These are phyloP conservation scores for Arthonia radiata DNA, from an alignment of 495 filamentous ascomycete genomes.

Conservation along the genomic window DNA sequence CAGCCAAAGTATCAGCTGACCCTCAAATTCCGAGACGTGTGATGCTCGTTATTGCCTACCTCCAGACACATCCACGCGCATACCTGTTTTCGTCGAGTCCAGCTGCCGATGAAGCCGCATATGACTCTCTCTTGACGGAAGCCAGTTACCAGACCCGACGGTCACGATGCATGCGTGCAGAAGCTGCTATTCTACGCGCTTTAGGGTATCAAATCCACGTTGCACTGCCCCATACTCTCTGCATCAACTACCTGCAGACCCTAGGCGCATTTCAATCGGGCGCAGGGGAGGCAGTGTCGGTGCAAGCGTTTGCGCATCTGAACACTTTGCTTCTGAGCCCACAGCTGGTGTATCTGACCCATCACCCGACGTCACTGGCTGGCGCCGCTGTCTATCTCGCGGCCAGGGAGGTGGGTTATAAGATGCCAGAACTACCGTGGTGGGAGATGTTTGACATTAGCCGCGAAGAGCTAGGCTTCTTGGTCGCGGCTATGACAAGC, in stretches of 20 bases:
- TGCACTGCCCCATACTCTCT: conserved; percentile 63
- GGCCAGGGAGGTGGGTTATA: conserved; percentile 49
- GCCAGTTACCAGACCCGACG: conserved; percentile 37
- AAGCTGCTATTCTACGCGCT: conserved; percentile 47
- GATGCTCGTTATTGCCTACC: conserved; percentile 61
- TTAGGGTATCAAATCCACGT: conserved; percentile 67
- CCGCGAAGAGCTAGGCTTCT: conserved; percentile 76
- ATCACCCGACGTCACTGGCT: conserved; percentile 67
- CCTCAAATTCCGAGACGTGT: conserved; percentile 56
- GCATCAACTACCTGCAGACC: conserved; percentile 78
- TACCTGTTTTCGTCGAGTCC: conserved; percentile 17
- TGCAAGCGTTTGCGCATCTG: conserved; percentile 45
- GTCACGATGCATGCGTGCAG: conserved; percentile 35
- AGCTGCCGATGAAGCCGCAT: conserved; percentile 24
- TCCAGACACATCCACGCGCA: conserved; percentile 40
- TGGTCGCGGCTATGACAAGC: conserved; percentile 70
- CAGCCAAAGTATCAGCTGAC: conserved; percentile 57
- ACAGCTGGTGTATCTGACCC: conserved; percentile 72
- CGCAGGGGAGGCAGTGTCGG: conserved; percentile 17
- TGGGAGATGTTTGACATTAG: conserved; percentile 99
- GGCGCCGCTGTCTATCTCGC: conserved; percentile 77
- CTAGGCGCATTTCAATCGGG: conserved; percentile 29
- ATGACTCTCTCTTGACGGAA: conserved; percentile 62
- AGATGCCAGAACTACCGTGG: conserved; percentile 64
- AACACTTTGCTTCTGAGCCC: conserved; percentile 68